Evolutionary conservation across 345 rosid species (phyloP).

Genomic region (Lepidium aucheri): DNA sequence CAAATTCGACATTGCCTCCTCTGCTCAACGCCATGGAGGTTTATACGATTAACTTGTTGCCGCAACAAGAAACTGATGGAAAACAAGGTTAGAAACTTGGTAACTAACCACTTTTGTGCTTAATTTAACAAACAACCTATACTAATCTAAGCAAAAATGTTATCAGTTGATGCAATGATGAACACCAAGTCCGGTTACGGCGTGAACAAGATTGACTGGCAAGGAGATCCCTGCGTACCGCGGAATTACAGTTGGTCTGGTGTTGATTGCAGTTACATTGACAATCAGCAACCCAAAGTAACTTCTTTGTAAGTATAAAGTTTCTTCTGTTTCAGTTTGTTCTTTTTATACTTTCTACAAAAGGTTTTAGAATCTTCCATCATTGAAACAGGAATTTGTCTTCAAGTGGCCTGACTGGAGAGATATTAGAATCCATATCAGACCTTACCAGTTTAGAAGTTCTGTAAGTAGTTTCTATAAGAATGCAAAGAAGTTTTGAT

Average conservation of each 20-base stretch:
- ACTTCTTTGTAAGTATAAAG: no score
- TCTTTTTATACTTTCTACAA: no score
- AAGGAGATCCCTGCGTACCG: slow-evolving; percentile 39
- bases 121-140: no score
- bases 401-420: slow-evolving; percentile 38
- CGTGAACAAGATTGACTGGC: slow-evolving; percentile 18
- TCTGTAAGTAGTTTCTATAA: slow-evolving; percentile 32
- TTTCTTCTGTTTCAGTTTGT: no score
- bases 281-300: no score
- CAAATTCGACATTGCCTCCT: slow-evolving; percentile 21
- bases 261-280: slow-evolving; percentile 28
- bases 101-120: not conserved
- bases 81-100: slow-evolving; percentile 5
- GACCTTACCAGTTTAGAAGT: slow-evolving; percentile 35
- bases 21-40: slow-evolving; percentile 28
- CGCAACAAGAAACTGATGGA: slow-evolving; percentile 1
- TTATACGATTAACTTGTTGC: not conserved
- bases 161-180: slow-evolving; percentile 26
- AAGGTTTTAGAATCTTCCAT: no score
- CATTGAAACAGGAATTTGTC: slow-evolving; percentile 24
- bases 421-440: slow-evolving; percentile 26
- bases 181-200: slow-evolving; percentile 27
- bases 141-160: no score
- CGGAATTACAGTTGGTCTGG: slow-evolving; percentile 20
- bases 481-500: not conserved